Evolutionary conservation across 495 filamentous ascomycete species (phyloP).

Genomic region (Margaritispora aquatica): DNA sequence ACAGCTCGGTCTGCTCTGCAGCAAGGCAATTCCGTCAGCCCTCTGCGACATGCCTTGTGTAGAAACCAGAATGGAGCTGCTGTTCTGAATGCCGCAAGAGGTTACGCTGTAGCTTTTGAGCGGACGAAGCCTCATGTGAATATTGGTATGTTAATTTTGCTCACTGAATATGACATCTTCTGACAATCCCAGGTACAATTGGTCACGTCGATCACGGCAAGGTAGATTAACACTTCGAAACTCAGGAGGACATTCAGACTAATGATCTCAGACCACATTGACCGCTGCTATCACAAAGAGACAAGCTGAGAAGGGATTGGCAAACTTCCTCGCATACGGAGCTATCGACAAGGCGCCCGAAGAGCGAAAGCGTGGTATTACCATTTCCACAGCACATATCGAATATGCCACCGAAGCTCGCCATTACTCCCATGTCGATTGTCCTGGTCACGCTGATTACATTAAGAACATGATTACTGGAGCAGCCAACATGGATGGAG

Average conservation of each 20-base stretch:
- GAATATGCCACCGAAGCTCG: conserved; percentile 88
- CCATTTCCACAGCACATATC: conserved; percentile 96
- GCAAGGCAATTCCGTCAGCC: conserved; percentile 57
- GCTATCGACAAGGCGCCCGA: conserved; percentile 98
- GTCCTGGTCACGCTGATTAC: conserved; percentile 99
- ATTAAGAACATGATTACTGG: conserved; percentile 99
- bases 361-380: conserved; percentile 99
- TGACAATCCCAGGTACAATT: conserved; percentile 67
- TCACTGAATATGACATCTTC: conserved; percentile 1
- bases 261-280: conserved; percentile 70
- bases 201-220: conserved; percentile 99
- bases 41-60: conserved; percentile 49
- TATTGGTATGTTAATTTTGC: conserved; percentile 65
- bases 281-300: conserved; percentile 98
- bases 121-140: conserved; percentile 96
- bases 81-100: conserved; percentile 59
- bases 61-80: conserved; percentile 58
- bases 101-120: conserved; percentile 76
- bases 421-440: conserved; percentile 99
- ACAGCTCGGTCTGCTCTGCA: conserved; percentile 57
- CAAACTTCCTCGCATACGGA: conserved; percentile 92
- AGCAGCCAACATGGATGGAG: conserved; percentile 99
- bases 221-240: conserved; percentile 41
- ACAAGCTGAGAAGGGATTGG: conserved; percentile 87
- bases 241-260: conserved; percentile 7